Evolutionary conservation across 2,329 filamentous ascomycete genomes (phyloP).

Genomic region (Hymenoscyphus scutula): DNA sequence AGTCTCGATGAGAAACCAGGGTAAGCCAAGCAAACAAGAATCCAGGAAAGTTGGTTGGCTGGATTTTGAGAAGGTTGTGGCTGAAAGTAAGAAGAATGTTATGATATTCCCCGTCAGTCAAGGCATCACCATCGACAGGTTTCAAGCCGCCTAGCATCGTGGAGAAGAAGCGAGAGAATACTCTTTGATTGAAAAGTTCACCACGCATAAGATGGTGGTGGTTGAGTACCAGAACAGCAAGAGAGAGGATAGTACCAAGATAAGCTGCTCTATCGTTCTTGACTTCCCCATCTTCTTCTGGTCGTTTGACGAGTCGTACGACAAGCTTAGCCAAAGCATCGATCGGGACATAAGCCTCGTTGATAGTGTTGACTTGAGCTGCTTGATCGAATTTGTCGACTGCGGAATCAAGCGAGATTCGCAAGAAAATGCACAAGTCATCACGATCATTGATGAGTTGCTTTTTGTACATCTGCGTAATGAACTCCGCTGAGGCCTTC

Average conservation of each 20-base stretch:
- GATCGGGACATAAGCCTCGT: slow-evolving; percentile 57
- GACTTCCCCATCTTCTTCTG: slow-evolving; percentile 56
- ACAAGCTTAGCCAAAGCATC: slow-evolving; percentile 85
- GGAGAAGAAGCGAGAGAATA: slow-evolving; percentile 89
- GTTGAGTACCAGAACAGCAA: slow-evolving; percentile 79
- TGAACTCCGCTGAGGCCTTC: slow-evolving; percentile 70
- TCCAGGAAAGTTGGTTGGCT: slow-evolving; percentile 73
- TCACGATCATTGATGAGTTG: slow-evolving; percentile 72
- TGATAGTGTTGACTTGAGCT: slow-evolving; percentile 55
- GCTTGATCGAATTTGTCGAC: slow-evolving; percentile 74
- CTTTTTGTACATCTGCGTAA: slow-evolving; percentile 76
- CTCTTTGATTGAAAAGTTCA: slow-evolving; percentile 80
- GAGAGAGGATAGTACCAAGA: slow-evolving; percentile 72
- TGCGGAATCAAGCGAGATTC: slow-evolving; percentile 76
- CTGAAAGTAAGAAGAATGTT: slow-evolving; percentile 72
- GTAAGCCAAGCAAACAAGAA: slow-evolving; percentile 85
- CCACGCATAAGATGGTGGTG: slow-evolving; percentile 79
- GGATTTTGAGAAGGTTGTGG: slow-evolving; percentile 67
- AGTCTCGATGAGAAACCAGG: slow-evolving; percentile 78
- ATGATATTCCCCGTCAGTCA: slow-evolving; percentile 59
- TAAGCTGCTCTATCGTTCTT: slow-evolving; percentile 66
- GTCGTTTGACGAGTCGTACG: slow-evolving; percentile 70
- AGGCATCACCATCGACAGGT: slow-evolving; percentile 54
- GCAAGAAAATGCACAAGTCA: slow-evolving; percentile 75
- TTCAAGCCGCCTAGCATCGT: slow-evolving; percentile 76